Evolutionary conservation across 1,139 yeast genomes (phyloP), one percentile per base, ranked within the genome.

Genomic region (Scheffersomyces stambukii): DNA sequence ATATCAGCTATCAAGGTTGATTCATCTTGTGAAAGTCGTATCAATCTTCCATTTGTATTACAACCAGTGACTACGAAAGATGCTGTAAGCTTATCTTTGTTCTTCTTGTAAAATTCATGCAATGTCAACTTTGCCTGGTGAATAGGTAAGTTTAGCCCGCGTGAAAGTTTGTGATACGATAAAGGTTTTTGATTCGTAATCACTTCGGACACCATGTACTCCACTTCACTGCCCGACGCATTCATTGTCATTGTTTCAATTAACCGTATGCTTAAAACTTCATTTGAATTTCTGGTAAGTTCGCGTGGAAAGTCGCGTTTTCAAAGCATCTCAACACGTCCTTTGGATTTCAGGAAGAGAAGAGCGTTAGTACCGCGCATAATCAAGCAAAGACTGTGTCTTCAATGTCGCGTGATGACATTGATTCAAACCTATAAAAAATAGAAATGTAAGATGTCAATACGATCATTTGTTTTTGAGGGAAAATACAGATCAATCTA

Each of bases 41-140:
- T 35, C 21, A 42, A 35, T 14, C 23, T 25, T 6, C 33, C 39
- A 4, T 36, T 15, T 3, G 21, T 13, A 12, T 35, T 36, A 4
- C 18, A 19, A 0, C 72, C 72, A 2, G 56, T 49, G 15, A 58
- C 54, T 3, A 66, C 34, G 32, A 60, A 64, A 1, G 63, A 45
- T 1, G 69, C 70, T 8, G 46, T 37, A 6, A 65, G 31, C 32
- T 50, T 52, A 5, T 52, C 45, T 32, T 43, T 50, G 40, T 65
- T 62, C 29, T 56, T 50, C 16, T 38, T 35, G 40, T 57, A 65
- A 40, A 52, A 65, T 19, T 56, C 56, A 28, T 46, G 45, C 20
- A 66, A 52, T 5, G 55, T 31, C 3, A 30, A 31, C 37, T 64
- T 64, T 10, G 71, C 57, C 14, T 39, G 39, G 27, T 48, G 32